A percentile compares a stretch with the other conserved stretches of the same genome.
Conservation (phyloP, 495 filamentous ascomycete species). For the Evansstolkia leycettana region DNA sequence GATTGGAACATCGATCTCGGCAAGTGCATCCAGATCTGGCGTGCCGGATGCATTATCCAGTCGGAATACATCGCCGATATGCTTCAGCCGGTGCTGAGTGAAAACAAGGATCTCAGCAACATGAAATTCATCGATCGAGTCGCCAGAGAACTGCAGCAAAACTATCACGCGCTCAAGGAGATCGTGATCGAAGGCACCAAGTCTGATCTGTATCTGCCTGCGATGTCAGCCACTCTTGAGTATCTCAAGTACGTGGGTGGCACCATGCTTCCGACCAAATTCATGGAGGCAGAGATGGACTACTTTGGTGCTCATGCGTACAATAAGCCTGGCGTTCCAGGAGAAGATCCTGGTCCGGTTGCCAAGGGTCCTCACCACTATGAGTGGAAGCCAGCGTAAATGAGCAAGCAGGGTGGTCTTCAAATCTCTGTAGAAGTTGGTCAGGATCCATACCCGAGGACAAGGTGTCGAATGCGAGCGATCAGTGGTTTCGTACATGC, state of each 20-base stretch:
- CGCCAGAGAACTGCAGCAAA: constrained; percentile 39
- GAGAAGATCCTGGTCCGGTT: constrained; percentile 30
- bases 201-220: constrained; percentile 52
- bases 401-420: too few relatives aligned
- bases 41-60: constrained; percentile 62
- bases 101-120: constrained; percentile 19
- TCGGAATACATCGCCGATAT: constrained; percentile 53
- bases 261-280: constrained; percentile 48
- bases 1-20: constrained; percentile 50
- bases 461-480: too few relatives aligned
- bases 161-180: constrained; percentile 40
- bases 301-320: constrained; percentile 64
- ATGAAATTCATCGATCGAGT: constrained; percentile 38
- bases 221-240: constrained; percentile 52
- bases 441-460: too few relatives aligned
- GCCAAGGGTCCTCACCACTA: constrained; percentile 31
- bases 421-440: too few relatives aligned
- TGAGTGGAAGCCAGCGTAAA: constrained; percentile 25
- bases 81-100: constrained; percentile 31
- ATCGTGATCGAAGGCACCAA: constrained; percentile 44
- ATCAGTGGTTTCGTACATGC: too few relatives aligned
- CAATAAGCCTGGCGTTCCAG: constrained; percentile 34
- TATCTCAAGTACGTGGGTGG: constrained; percentile 55
- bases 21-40: constrained; percentile 56
- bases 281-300: constrained; percentile 67